Conservation (phyloP, 1,284 basidiomycete species). For the Cryptococcus deneoformans region DNA sequence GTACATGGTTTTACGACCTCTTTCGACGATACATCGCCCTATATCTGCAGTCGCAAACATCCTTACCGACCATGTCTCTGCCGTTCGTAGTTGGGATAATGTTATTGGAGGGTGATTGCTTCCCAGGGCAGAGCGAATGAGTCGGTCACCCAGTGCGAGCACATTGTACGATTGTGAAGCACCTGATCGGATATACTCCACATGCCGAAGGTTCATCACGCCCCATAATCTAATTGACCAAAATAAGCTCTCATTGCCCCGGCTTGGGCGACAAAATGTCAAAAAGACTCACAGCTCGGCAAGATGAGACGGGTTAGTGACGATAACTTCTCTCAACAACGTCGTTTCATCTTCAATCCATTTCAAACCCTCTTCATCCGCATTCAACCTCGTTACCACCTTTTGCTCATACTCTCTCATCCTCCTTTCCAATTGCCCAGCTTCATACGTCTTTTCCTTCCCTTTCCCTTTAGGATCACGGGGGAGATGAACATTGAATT, state of each 20-base stretch:
- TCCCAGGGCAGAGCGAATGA: constrained; percentile 19
- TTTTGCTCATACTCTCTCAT: constrained; percentile 25
- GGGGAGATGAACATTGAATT: neutral
- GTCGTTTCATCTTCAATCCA: constrained; percentile 31
- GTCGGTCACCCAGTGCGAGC: constrained; percentile 26
- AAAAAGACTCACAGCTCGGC: constrained; percentile 22
- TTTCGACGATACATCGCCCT: constrained; percentile 29
- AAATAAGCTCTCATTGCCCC: neutral
- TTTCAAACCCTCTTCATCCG: constrained; percentile 27
- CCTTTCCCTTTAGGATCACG: neutral
- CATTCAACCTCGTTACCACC: constrained; percentile 26
- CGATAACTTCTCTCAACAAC: constrained; percentile 18
- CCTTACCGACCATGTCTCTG: constrained; percentile 22
- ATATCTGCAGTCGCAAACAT: constrained; percentile 28
- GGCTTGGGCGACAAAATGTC: neutral
- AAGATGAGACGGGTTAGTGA: constrained; percentile 22
- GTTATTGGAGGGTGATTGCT: constrained; percentile 16
- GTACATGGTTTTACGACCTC: constrained; percentile 25
- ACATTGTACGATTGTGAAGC: constrained; percentile 21
- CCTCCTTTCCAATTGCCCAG: constrained; percentile 3
- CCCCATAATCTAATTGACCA: constrained; percentile 23
- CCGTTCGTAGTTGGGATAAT: constrained; percentile 16
- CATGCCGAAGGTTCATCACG: constrained; percentile 29
- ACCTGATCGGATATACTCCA: constrained; percentile 31
- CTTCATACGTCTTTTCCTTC: too few relatives aligned